Evolutionary conservation across 2,329 filamentous ascomycete genomes (phyloP).

Genomic region (Cadophora gregata): DNA sequence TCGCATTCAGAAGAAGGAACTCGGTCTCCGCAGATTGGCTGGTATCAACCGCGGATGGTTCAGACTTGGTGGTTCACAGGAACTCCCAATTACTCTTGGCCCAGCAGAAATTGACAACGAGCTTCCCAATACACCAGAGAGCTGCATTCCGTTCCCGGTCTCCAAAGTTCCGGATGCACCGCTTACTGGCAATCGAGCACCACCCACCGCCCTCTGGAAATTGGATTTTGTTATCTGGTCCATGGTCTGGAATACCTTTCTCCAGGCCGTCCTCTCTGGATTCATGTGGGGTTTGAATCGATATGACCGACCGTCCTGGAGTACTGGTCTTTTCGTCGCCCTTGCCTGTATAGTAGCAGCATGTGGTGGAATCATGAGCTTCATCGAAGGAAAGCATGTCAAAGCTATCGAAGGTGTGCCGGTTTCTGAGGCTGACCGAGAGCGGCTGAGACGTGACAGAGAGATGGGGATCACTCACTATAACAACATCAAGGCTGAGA

Average conservation of each 20-base stretch:
- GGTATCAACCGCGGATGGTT: slow-evolving; percentile 81
- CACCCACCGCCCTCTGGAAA: slow-evolving; percentile 73
- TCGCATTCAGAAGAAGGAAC: slow-evolving; percentile 57
- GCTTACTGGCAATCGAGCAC: slow-evolving; percentile 73
- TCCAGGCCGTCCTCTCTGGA: slow-evolving; percentile 74
- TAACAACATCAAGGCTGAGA: slow-evolving; percentile 61
- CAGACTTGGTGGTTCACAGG: slow-evolving; percentile 69
- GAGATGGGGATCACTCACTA: slow-evolving; percentile 63
- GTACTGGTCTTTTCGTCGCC: slow-evolving; percentile 79
- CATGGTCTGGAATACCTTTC: slow-evolving; percentile 78
- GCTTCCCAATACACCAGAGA: slow-evolving; percentile 47
- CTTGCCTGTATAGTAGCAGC: slow-evolving; percentile 74
- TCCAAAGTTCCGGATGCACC: slow-evolving; percentile 69
- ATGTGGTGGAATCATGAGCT: slow-evolving; percentile 72
- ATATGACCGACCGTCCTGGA: slow-evolving; percentile 77
- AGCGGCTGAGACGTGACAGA: slow-evolving; percentile 57
- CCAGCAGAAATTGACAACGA: slow-evolving; percentile 56
- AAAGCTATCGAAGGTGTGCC: slow-evolving; percentile 76
- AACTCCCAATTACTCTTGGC: slow-evolving; percentile 59
- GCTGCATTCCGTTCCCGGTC: slow-evolving; percentile 66
- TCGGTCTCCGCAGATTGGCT: slow-evolving; percentile 70
- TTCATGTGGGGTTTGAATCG: slow-evolving; percentile 86
- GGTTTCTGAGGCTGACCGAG: slow-evolving; percentile 60
- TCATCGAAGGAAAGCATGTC: slow-evolving; percentile 72
- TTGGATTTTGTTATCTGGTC: slow-evolving; percentile 81